phyloP scores from a whole-genome alignment of 257 asterid genomes.

The Gentiana macrophylla region DNA sequence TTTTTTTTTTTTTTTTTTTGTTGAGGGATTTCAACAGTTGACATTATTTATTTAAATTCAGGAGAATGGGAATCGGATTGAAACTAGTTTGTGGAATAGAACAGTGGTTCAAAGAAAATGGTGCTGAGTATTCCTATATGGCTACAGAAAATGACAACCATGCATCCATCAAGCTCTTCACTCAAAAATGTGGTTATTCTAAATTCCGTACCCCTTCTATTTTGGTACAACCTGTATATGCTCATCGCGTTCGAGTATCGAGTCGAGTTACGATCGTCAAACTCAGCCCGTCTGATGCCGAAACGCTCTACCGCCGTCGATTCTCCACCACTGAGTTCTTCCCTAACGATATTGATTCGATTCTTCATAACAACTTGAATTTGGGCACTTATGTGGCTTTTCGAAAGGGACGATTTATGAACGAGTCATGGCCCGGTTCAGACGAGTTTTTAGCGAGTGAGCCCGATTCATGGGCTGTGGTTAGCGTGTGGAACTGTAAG shows the following conservation, averaged over 20 bases:
- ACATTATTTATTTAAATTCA: slow-evolving; percentile 13
- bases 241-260: slow-evolving; percentile 36
- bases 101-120: slow-evolving; percentile 66
- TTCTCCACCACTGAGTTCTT: slow-evolving; percentile 77
- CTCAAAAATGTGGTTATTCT: slow-evolving; percentile 65
- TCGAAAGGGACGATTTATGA: slow-evolving; percentile 20
- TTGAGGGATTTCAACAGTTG: too few species aligned
- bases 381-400: slow-evolving; percentile 69
- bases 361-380: slow-evolving; percentile 40
- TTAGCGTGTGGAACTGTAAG: slow-evolving; percentile 78
- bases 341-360: slow-evolving; percentile 75
- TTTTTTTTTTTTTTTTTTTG: too few species aligned
- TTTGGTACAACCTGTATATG: slow-evolving; percentile 72
- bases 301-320: slow-evolving; percentile 48
- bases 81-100: slow-evolving; percentile 56
- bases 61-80: slow-evolving; percentile 78
- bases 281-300: slow-evolving; percentile 53
- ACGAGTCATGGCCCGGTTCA: slow-evolving; percentile 51
- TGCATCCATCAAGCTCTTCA: slow-evolving; percentile 71
- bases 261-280: slow-evolving; percentile 28
- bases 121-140: slow-evolving; percentile 78
- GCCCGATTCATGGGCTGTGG: slow-evolving; percentile 84
- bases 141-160: slow-evolving; percentile 86
- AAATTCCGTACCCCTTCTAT: slow-evolving; percentile 76
- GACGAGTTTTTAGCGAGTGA: slow-evolving; percentile 28